A percentile compares a stretch with the other conserved stretches of the same genome.
phyloP scores from a whole-genome alignment of 805 yeast species.

The Spathaspora sp. region DNA sequence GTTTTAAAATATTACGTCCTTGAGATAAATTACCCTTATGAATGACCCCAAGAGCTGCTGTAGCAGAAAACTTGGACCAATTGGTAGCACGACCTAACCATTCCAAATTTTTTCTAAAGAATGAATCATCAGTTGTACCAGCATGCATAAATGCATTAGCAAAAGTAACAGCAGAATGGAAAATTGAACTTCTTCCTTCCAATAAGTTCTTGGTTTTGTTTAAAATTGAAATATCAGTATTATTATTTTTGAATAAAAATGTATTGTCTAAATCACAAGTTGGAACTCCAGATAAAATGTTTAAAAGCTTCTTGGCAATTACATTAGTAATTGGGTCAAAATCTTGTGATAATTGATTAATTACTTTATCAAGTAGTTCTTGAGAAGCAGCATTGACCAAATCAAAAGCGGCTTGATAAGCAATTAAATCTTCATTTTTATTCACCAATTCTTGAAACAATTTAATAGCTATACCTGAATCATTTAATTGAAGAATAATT shows the following conservation, averaged over 20 bases:
- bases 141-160: conserved; percentile 93
- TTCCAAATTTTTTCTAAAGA: conserved; percentile 84
- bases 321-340: conserved; percentile 22
- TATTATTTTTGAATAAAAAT: conserved; percentile 79
- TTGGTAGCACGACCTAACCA: conserved; percentile 98
- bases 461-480: conserved; percentile 61
- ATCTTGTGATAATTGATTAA: conserved; percentile 36
- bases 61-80: conserved; percentile 97
- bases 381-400: conserved; percentile 89
- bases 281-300: conserved; percentile 85
- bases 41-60: conserved; percentile 96
- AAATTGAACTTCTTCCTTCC: conserved; percentile 90
- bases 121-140: conserved; percentile 93
- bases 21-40: conserved; percentile 92
- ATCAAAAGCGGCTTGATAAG: conserved; percentile 94
- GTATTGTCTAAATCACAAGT: conserved; percentile 91
- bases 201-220: conserved; percentile 75
- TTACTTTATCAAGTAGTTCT: conserved; percentile 65
- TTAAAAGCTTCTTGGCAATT: conserved; percentile 45
- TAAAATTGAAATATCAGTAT: conserved; percentile 78
- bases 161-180: conserved; percentile 94
- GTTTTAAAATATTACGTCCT: conserved; percentile 81
- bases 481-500: conserved; percentile 85
- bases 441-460: conserved; percentile 62
- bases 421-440: conserved; percentile 52